Conservation (phyloP, 1,139 yeast species). For the Scheffersomyces parashehatae region DNA sequence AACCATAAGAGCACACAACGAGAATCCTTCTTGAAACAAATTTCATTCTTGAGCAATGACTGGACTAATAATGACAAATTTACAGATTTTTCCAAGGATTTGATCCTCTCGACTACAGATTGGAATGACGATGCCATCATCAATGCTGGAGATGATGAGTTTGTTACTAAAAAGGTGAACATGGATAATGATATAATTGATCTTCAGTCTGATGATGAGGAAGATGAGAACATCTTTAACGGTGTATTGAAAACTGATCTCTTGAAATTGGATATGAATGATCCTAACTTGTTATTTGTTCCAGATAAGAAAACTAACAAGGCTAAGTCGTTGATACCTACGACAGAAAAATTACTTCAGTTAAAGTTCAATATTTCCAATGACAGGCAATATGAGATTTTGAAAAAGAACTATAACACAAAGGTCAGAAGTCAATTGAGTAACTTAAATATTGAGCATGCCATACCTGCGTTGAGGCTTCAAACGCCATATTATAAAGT, state of each 20-base stretch:
- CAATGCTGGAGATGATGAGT: conserved; percentile 40
- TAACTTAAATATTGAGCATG: conserved; percentile 86
- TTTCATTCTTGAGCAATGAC: conserved; percentile 39
- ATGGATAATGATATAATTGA: conserved; percentile 17
- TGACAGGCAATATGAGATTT: conserved; percentile 79
- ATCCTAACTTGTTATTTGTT: conserved; percentile 72
- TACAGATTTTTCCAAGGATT: conserved; percentile 51
- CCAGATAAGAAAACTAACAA: conserved; percentile 34
- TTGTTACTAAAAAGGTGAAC: conserved; percentile 6
- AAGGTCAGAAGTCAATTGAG: conserved; percentile 94
- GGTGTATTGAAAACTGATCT: conserved; percentile 56
- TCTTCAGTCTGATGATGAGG: conserved; percentile 40
- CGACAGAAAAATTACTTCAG: conserved; percentile 48
- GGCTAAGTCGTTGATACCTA: conserved; percentile 45
- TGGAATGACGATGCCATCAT: conserved; percentile 78
- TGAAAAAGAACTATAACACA: conserved; percentile 85
- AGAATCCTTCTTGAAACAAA: conserved; percentile 20
- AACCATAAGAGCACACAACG: conserved; percentile 18
- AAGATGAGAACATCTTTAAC: conserved; percentile 77
- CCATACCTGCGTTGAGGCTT: conserved; percentile 80
- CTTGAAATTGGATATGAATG: conserved; percentile 79
- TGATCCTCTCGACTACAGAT: conserved; percentile 73
- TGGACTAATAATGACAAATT: conserved; percentile 41
- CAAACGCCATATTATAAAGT: conserved; percentile 94
- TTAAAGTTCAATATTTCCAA: conserved; percentile 79